phyloP scores from a whole-genome alignment of 2,329 filamentous ascomycete genomes.

The Beauveria sp. region DNA sequence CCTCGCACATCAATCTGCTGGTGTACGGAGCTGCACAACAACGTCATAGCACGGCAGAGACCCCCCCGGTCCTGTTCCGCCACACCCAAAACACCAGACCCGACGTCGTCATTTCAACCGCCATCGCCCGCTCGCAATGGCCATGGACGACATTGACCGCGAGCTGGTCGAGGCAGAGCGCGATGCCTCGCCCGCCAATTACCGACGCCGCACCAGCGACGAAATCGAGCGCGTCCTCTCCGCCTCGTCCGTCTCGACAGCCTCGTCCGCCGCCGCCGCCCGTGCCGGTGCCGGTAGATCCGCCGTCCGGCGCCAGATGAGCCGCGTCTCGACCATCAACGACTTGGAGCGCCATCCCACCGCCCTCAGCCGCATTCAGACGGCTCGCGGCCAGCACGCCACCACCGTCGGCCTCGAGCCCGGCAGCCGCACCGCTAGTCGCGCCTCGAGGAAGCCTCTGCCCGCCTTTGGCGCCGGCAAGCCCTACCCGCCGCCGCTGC shows the following conservation, averaged over 20 bases:
- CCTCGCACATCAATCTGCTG: not conserved
- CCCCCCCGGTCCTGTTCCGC: not conserved
- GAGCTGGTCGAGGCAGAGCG: slow-evolving; percentile 47
- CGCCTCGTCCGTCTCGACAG: slow-evolving; percentile 42
- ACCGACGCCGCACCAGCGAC: slow-evolving; percentile 35
- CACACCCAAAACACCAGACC: not conserved
- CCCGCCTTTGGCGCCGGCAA: slow-evolving; percentile 69
- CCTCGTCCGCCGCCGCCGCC: slow-evolving; percentile 26
- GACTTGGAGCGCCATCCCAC: slow-evolving; percentile 65
- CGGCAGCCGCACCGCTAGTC: slow-evolving; percentile 30
- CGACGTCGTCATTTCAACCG: not conserved
- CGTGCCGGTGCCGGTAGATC: slow-evolving; percentile 23
- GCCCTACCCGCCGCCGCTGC: slow-evolving; percentile 61
- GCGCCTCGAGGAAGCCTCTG: slow-evolving; percentile 50
- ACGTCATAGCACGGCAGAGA: slow-evolving; percentile 10
- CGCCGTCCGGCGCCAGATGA: slow-evolving; percentile 41
- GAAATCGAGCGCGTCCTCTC: slow-evolving; percentile 56
- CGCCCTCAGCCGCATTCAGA: slow-evolving; percentile 63
- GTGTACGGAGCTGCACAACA: not conserved
- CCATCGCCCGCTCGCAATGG: slow-evolving; percentile 20
- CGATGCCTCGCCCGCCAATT: slow-evolving; percentile 39
- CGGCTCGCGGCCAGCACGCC: slow-evolving; percentile 61
- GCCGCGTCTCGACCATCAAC: slow-evolving; percentile 53
- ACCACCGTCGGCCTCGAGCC: slow-evolving; percentile 56
- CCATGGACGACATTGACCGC: slow-evolving; percentile 46